Evolutionary conservation across 768 basidiomycete species (phyloP).

Genomic region (Hydnomerulius pinastri): DNA sequence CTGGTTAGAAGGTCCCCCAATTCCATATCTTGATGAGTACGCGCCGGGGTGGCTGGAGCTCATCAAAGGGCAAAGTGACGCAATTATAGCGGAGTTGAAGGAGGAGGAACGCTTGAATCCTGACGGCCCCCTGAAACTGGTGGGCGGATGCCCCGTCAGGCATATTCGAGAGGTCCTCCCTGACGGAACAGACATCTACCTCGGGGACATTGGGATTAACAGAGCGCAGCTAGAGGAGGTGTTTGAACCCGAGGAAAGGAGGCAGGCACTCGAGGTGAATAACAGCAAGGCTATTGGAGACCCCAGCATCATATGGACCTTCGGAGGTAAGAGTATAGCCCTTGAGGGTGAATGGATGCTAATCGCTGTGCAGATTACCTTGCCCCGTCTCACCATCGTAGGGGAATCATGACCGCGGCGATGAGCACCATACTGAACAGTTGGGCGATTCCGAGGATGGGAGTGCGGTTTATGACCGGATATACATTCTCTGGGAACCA

Average conservation of each 20-base stretch:
- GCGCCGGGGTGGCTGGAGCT: constrained; percentile 40
- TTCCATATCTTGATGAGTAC: constrained; percentile 51
- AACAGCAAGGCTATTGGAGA: constrained; percentile 45
- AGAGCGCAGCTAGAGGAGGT: constrained; percentile 30
- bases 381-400: constrained; percentile 59
- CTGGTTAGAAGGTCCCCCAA: constrained; percentile 50
- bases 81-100: constrained; percentile 20
- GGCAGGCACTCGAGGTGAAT: constrained; percentile 42
- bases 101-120: constrained; percentile 17
- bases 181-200: constrained; percentile 53
- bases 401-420: constrained; percentile 74
- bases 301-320: constrained; percentile 56
- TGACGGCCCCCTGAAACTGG: constrained; percentile 30
- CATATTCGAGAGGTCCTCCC: constrained; percentile 53
- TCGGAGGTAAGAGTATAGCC: constrained; percentile 50
- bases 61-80: constrained; percentile 20
- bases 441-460: constrained; percentile 72
- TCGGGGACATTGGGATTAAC: constrained; percentile 42
- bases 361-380: constrained; percentile 52
- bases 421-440: constrained; percentile 51
- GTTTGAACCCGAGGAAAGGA: constrained; percentile 39
- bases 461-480: constrained; percentile 45
- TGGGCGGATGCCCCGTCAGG: constrained; percentile 51
- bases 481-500: constrained; percentile 53
- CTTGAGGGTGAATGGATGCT: neutral